phyloP scores from a whole-genome alignment of 2,329 filamentous ascomycete genomes.

The Furcasterigmium furcatum region DNA sequence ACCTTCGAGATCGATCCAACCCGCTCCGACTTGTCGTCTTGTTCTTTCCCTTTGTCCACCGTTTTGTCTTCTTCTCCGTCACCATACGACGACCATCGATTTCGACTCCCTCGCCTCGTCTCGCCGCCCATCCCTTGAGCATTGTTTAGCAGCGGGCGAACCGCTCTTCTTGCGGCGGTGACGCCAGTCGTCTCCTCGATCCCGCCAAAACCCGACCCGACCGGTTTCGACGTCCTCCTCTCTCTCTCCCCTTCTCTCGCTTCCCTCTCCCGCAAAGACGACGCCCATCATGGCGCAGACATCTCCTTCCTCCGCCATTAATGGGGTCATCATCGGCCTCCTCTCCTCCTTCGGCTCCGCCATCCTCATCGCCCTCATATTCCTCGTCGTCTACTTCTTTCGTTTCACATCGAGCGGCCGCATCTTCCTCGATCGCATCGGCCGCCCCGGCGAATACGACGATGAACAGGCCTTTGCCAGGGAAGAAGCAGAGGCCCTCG shows the following conservation, averaged over 20 bases:
- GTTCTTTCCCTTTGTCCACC: not conserved
- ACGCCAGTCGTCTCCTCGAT: conserved; percentile 14
- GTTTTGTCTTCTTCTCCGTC: not conserved
- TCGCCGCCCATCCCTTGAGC: not conserved
- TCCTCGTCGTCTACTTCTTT: conserved; percentile 88
- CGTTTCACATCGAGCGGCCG: conserved; percentile 83
- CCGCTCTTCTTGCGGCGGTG: conserved; percentile 14
- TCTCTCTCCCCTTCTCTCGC: not conserved
- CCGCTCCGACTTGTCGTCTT: not conserved
- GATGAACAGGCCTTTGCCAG: conserved; percentile 93
- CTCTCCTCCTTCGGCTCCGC: conserved; percentile 93
- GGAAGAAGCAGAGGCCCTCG: conserved; percentile 92
- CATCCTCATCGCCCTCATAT: conserved; percentile 74
- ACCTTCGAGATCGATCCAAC: not conserved
- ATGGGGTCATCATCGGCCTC: conserved; percentile 90
- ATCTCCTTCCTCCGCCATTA: conserved; percentile 45
- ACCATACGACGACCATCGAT: not conserved
- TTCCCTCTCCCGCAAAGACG: not conserved
- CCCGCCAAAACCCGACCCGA: conserved; percentile 8
- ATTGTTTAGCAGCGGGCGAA: conserved; percentile 4
- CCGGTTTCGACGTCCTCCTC: not conserved
- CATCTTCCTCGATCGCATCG: conserved; percentile 90
- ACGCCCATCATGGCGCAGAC: conserved; percentile 14
- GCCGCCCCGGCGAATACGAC: conserved; percentile 92
- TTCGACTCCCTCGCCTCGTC: not conserved